Evolutionary conservation across 2,329 filamentous ascomycete genomes (phyloP).

Genomic region (Dactylella cylindrospora): DNA sequence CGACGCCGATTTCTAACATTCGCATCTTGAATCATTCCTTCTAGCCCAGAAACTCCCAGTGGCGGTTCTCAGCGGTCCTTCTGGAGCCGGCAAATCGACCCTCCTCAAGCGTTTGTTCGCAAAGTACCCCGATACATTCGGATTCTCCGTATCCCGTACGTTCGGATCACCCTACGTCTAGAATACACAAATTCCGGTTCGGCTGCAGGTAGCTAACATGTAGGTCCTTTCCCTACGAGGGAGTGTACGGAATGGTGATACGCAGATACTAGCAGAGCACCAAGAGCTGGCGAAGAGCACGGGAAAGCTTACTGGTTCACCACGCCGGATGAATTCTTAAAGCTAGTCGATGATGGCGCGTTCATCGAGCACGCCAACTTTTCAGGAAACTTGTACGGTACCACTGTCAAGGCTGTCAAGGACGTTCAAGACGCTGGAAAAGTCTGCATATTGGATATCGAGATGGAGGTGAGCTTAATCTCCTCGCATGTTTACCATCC

Average conservation of each 20-base stretch:
- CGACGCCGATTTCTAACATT: slow-evolving; percentile 6
- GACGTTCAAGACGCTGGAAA: slow-evolving; percentile 61
- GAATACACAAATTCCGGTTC: too few relatives aligned
- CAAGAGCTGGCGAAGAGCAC: slow-evolving; percentile 72
- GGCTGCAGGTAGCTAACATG: too few relatives aligned
- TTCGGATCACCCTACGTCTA: background rate
- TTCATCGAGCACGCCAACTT: slow-evolving; percentile 89
- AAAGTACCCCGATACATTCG: slow-evolving; percentile 67
- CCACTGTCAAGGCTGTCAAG: slow-evolving; percentile 74
- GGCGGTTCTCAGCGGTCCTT: slow-evolving; percentile 77
- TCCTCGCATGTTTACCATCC: background rate
- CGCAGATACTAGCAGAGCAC: slow-evolving; percentile 73
- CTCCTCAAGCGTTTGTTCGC: slow-evolving; percentile 72
- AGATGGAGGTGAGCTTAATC: slow-evolving; percentile 73
- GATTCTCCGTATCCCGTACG: slow-evolving; percentile 57
- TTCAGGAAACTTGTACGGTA: slow-evolving; percentile 83
- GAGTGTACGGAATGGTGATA: too few relatives aligned
- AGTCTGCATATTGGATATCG: slow-evolving; percentile 86
- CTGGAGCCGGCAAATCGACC: slow-evolving; percentile 78
- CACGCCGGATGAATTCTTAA: slow-evolving; percentile 64
- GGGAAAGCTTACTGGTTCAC: slow-evolving; percentile 80
- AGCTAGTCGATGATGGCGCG: slow-evolving; percentile 66
- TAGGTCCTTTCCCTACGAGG: too few relatives aligned
- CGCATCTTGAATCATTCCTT: background rate
- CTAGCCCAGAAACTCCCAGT: slow-evolving; percentile 44